Evolutionary conservation across 306 rosid species (phyloP), one percentile per base, ranked within the genome.

Genomic region (Oxytropis ochrocephala): DNA sequence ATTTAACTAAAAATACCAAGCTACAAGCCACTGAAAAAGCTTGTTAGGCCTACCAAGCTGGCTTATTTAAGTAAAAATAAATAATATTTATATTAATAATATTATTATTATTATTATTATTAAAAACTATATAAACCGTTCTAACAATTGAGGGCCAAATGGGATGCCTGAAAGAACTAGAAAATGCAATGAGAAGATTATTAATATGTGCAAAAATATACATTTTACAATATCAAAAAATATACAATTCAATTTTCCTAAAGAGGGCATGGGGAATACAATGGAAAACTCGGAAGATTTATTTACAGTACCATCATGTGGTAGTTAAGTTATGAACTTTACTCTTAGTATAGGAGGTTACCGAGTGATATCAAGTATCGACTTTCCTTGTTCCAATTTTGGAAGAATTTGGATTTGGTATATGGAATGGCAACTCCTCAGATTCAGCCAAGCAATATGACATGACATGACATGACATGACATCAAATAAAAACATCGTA

Each of bases 201-300:
- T 51, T 41, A n/a, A 39, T 75, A 48, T 12, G 46, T 12, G 42
- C 68, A 69, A 60, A 36, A 75, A 75, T 66, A 71, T 78, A 79
- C 86, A 78, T 11, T 67, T 46, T 54, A 79, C 69, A 73, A 46
- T 30, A 51, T 51, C 73, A 18, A 42, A 17, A 69, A 52, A 69
- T 82, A 52, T 75, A 78, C 86, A 82, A n/a, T 35, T 76, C 24
- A 47, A 66, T 17, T 74, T 47, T 41, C 58, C 44, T 5, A 79
- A 79, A 17, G 8, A 52, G 24, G 53, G 72, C 9, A 54, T 1
- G 73, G 72, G 27, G 49, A 11, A 7, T 56, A 82, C 56, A 78
- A 66, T 78, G 76, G 75, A 21, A 32, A 51, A 64, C 78, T 81
- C 55, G 35, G 10, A 58, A 69, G 12, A 62, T 33, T 13, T 66